Conservation (phyloP, 257 asterid genomes). For the Anisodus tanguticus region DNA sequence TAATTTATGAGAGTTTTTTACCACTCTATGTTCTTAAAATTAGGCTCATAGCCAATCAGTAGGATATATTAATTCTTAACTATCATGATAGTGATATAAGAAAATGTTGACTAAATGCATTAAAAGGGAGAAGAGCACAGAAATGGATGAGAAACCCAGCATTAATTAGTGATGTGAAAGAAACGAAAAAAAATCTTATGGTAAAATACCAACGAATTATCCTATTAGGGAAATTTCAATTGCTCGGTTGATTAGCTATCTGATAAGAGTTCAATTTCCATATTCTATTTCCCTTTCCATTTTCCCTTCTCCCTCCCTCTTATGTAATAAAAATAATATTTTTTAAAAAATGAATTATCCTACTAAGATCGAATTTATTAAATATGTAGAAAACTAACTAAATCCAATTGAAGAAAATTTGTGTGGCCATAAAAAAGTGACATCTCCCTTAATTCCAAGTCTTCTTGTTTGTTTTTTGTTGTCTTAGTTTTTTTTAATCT, state of each 20-base stretch:
- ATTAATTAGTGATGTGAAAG: constrained; percentile 2
- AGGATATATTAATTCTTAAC: too few species aligned
- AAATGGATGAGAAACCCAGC: neutral
- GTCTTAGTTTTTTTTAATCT: neutral
- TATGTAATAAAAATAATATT: too few species aligned
- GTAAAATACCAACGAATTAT: too few species aligned
- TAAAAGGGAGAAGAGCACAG: neutral
- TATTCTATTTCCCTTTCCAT: too few species aligned
- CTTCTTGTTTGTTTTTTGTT: neutral
- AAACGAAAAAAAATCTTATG: neutral
- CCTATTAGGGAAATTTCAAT: neutral
- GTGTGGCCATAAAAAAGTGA: neutral
- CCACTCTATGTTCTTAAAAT: too few species aligned
- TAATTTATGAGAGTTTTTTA: too few species aligned
- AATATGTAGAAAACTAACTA: neutral
- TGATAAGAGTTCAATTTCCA: too few species aligned
- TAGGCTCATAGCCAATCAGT: too few species aligned
- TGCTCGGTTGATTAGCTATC: too few species aligned
- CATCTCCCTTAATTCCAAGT: neutral
- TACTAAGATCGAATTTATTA: neutral
- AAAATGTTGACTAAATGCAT: neutral
- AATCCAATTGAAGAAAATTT: too few species aligned
- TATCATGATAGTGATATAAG: neutral
- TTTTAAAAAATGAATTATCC: neutral
- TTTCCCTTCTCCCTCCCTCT: too few species aligned